Base-by-base conservation (phyloP, 192 early-diverging fungal species). In the Funneliformis mosseae region DNA sequence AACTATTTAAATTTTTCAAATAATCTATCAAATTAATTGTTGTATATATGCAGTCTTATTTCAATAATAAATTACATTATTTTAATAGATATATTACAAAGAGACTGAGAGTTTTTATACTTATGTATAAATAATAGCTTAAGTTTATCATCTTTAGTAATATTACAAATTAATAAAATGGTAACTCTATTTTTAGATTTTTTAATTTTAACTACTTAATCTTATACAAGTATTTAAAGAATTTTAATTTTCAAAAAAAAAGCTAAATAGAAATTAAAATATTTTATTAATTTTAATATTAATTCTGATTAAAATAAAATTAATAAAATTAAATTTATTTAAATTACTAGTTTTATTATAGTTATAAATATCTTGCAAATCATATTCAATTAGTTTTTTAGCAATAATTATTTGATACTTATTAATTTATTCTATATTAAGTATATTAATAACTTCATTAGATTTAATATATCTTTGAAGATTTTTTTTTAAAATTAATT, bases 171-270 rank as follows among this genome's bases (percentile, higher is more conserved):
- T 42, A 72, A 18, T 27, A 72, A 25, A 42, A 72, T 72, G 18
- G 70, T 72, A 16, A 42, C 43, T 39, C 7, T 28, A n/a, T 71
- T 45, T 71, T 71, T 71, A 8, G 69, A 21, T 72, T 72, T 72
- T 72, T 72, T 72, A 16, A 12, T 72, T 45, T 39, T 18, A 45
- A 21, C 45, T 23, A 72, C n/a, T 9, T 11, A 39, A 11, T 39
- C 28, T n/a, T n/a, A 16, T n/a, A 42, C 70, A 45, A 72, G 42
- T 42, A 39, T 25, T 72, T 72, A 46, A 43, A 10, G 3, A 72
- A 23, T 2, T 72, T 72, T 42, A 18, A 72, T 18, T 25, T 72
- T 5, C 42, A 11, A 64, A 8, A 25, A 64, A 9, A 64, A 27
- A 27, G 23, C 62, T 43, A 43, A 8, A 43, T 43, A 43, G 8